A percentile compares a stretch with the other conserved stretches of the same genome.
phyloP scores from a whole-genome alignment of 768 basidiomycete species.

The Sporobolomyces pararoseus region DNA sequence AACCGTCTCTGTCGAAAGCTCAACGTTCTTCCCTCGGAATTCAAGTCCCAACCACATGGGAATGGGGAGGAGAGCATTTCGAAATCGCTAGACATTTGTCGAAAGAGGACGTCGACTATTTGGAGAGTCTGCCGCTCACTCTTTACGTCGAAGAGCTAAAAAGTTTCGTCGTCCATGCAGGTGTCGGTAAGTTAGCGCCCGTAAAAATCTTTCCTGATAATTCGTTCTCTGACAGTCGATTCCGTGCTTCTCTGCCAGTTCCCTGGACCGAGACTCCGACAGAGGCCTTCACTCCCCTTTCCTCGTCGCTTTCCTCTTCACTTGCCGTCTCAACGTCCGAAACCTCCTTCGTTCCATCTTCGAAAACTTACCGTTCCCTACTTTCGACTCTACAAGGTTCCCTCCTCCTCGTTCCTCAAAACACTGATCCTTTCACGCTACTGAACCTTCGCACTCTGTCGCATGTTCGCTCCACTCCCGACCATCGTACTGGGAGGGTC shows the following conservation, averaged over 20 bases:
- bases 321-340: slow-evolving; percentile 7
- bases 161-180: slow-evolving; percentile 40
- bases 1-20: not conserved
- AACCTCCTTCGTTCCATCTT: slow-evolving; percentile 14
- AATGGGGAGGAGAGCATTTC: slow-evolving; percentile 38
- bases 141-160: slow-evolving; percentile 31
- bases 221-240: not conserved
- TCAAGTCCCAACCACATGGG: slow-evolving; percentile 28
- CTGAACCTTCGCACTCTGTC: slow-evolving; percentile 35
- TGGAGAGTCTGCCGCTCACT: slow-evolving; percentile 30
- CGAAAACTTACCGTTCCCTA: not conserved
- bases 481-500: not conserved
- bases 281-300: not conserved
- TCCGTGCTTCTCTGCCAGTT: slow-evolving; percentile 2
- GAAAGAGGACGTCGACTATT: slow-evolving; percentile 17
- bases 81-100: slow-evolving; percentile 34
- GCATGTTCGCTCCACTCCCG: not conserved
- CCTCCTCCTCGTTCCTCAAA: slow-evolving; percentile 27
- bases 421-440: slow-evolving; percentile 33
- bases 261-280: slow-evolving; percentile 26
- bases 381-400: slow-evolving; percentile 14
- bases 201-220: no score
- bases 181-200: slow-evolving; percentile 30
- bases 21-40: slow-evolving; percentile 18
- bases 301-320: slow-evolving; percentile 2